phyloP scores from a whole-genome alignment of 345 rosid genomes.

The Barbarea vulgaris region DNA sequence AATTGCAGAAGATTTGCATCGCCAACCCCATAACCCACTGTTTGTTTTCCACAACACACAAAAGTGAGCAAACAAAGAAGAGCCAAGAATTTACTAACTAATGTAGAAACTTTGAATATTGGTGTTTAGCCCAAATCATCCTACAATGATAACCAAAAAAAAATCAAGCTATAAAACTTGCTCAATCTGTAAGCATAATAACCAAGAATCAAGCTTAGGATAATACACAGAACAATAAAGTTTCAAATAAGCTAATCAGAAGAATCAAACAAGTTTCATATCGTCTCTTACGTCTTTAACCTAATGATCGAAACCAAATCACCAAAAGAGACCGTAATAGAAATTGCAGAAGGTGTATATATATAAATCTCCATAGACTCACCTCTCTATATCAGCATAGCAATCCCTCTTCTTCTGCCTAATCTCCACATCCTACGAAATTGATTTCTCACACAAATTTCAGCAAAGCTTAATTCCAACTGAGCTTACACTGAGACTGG shows the following conservation, averaged over 20 bases:
- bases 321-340: neutral
- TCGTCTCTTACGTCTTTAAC: neutral
- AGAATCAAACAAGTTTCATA: neutral
- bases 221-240: neutral
- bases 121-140: neutral
- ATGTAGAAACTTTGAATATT: neutral
- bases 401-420: constrained; percentile 68
- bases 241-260: neutral
- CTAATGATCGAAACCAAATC: neutral
- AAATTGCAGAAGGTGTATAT: neutral
- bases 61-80: neutral
- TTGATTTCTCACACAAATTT: neutral
- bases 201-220: neutral
- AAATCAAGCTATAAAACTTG: neutral
- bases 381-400: constrained; percentile 79
- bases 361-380: constrained; percentile 4
- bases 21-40: constrained; percentile 86
- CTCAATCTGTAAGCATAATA: neutral
- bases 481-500: neutral
- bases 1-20: constrained; percentile 63
- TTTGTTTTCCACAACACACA: constrained; percentile 39
- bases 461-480: neutral
- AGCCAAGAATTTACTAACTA: neutral
- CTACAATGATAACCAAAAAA: neutral
- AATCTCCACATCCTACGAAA: constrained; percentile 58